Percentiles rank a stretch among this genome's conserved stretches.
phyloP scores from a whole-genome alignment of 306 rosid species.

The Sindora glabra region DNA sequence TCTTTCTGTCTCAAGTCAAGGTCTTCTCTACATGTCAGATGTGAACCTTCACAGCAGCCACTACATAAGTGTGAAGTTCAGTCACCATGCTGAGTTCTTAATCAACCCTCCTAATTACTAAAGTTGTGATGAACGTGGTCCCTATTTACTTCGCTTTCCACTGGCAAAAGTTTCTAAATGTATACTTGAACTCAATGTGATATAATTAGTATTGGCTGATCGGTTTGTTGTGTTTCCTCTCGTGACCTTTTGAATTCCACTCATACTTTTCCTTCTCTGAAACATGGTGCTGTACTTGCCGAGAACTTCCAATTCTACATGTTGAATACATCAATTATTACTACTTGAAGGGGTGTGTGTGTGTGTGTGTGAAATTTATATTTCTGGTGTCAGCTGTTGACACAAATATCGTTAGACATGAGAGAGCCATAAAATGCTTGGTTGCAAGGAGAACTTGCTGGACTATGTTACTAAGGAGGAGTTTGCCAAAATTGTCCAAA shows the following conservation, averaged over 20 bases:
- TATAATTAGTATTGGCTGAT: too few relatives aligned
- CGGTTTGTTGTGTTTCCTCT: too few relatives aligned
- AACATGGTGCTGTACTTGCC: too few relatives aligned
- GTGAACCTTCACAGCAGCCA: background rate
- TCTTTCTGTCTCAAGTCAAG: conserved; percentile 28
- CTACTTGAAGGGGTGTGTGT: background rate
- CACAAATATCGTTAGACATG: conserved; percentile 33
- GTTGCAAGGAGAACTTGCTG: conserved; percentile 36
- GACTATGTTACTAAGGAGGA: conserved; percentile 22
- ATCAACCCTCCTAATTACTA: too few relatives aligned
- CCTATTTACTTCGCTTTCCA: background rate
- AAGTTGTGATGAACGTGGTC: too few relatives aligned
- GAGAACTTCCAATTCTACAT: background rate
- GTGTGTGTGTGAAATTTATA: background rate
- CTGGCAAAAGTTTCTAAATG: background rate
- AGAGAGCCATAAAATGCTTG: too few relatives aligned
- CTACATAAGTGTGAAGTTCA: background rate
- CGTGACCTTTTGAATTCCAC: background rate
- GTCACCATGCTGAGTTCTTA: conserved; percentile 19
- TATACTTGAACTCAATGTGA: background rate
- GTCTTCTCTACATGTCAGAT: background rate
- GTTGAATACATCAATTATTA: background rate
- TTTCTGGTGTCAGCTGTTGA: conserved; percentile 24
- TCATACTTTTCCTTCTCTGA: background rate
- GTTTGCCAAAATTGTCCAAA: conserved; percentile 28